Evolutionary conservation across 106 monocot genomes (phyloP).

Genomic region (Dioscorea alata): DNA sequence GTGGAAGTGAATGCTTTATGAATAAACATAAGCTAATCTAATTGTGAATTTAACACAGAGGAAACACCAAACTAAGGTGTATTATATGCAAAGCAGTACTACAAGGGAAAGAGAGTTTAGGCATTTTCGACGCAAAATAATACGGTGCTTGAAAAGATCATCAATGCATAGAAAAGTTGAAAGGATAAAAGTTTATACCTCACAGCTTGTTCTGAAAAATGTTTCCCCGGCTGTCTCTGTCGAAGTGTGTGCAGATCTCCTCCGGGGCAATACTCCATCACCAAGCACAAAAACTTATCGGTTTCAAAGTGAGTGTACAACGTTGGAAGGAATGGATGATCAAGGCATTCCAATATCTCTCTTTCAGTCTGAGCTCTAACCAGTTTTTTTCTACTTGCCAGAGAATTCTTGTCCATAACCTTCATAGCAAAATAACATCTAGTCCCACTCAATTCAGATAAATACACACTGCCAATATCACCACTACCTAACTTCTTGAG

Average conservation of each 20-base stretch:
- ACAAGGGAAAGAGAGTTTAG: too few species aligned
- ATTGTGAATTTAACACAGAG: too few species aligned
- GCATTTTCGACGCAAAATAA: background rate
- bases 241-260: conserved; percentile 32
- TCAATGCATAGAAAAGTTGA: too few species aligned
- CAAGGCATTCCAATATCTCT: conserved; percentile 28
- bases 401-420: conserved; percentile 28
- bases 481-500: conserved; percentile 22
- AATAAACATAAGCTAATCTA: too few species aligned
- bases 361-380: conserved; percentile 31
- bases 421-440: conserved; percentile 33
- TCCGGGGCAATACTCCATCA: conserved; percentile 35
- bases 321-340: conserved; percentile 34
- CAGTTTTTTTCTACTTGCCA: conserved; percentile 26
- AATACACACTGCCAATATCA: conserved; percentile 31
- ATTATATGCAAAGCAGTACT: too few species aligned
- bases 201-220: conserved; percentile 32
- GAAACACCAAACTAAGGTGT: too few species aligned
- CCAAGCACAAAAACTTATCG: conserved; percentile 33
- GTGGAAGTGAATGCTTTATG: too few species aligned
- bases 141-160: too few species aligned
- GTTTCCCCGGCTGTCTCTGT: conserved; percentile 31
- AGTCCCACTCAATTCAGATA: conserved; percentile 30
- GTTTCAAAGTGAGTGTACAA: conserved; percentile 33
- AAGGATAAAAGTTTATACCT: conserved; percentile 5